Conservation (phyloP, 805 yeast genomes). For the Priceomyces carsonii region DNA sequence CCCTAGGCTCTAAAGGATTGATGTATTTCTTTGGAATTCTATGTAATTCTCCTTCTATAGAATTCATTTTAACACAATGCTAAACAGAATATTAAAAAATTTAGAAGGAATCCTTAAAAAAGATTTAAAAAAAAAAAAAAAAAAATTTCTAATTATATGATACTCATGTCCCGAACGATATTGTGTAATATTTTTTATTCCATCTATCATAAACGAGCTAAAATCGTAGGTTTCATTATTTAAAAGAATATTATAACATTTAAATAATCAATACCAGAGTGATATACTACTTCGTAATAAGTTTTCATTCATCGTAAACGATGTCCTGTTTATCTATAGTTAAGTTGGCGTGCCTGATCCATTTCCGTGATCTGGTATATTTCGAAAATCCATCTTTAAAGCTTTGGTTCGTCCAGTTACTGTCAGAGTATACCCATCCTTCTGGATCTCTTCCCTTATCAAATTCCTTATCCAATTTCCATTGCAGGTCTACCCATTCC, state of each 20-base stretch:
- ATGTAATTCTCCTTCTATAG: too few relatives aligned
- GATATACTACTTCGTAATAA: too few relatives aligned
- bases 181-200: background rate
- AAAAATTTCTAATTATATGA: background rate
- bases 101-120: too few relatives aligned
- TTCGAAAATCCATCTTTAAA: conserved; percentile 46
- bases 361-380: conserved; percentile 53
- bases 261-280: too few relatives aligned
- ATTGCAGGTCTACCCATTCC: conserved; percentile 57
- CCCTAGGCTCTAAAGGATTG: conserved; percentile 34
- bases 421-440: conserved; percentile 60
- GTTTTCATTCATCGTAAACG: conserved; percentile 15
- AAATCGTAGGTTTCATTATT: too few relatives aligned
- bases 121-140: conserved; percentile 1
- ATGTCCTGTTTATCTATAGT: conserved; percentile 22
- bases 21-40: conserved; percentile 38
- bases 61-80: conserved; percentile 24
- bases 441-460: conserved; percentile 35
- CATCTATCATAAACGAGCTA: too few relatives aligned
- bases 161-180: background rate
- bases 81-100: background rate
- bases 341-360: conserved; percentile 49
- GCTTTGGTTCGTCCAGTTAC: conserved; percentile 47
- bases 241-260: too few relatives aligned
- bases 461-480: conserved; percentile 48